phyloP scores from a whole-genome alignment of 2,329 filamentous ascomycete genomes.

The Thielaviopsis euricoi region DNA sequence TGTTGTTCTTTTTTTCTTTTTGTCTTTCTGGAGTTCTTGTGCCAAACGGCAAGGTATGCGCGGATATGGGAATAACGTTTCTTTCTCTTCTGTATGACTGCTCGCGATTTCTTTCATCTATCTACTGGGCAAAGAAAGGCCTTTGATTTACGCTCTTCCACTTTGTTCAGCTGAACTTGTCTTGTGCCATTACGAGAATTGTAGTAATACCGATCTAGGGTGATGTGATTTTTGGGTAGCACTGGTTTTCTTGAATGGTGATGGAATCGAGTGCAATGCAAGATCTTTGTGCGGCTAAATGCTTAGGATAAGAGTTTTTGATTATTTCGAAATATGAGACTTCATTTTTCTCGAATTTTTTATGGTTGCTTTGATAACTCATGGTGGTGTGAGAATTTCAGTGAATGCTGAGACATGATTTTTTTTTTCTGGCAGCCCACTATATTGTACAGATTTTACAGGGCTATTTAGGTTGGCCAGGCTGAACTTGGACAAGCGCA shows the following conservation, averaged over 20 bases:
- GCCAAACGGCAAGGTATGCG: neutral
- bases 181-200: no score
- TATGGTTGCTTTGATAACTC: neutral
- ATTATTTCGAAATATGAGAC: no score
- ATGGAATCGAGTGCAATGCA: no score
- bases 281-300: no score
- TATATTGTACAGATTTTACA: neutral
- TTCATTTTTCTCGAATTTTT: no score
- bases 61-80: neutral
- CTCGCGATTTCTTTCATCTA: neutral
- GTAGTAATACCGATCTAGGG: no score
- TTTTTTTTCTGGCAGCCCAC: neutral
- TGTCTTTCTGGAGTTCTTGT: neutral
- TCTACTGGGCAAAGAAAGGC: neutral
- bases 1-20: neutral
- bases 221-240: no score
- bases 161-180: no score
- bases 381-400: neutral
- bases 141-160: no score
- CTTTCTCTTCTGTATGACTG: neutral
- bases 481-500: neutral
- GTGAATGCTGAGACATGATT: neutral
- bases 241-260: no score
- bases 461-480: neutral
- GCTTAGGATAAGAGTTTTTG: no score